Conservation (phyloP, 73 alveolate species). For the Paramecium sexaurelia region DNA sequence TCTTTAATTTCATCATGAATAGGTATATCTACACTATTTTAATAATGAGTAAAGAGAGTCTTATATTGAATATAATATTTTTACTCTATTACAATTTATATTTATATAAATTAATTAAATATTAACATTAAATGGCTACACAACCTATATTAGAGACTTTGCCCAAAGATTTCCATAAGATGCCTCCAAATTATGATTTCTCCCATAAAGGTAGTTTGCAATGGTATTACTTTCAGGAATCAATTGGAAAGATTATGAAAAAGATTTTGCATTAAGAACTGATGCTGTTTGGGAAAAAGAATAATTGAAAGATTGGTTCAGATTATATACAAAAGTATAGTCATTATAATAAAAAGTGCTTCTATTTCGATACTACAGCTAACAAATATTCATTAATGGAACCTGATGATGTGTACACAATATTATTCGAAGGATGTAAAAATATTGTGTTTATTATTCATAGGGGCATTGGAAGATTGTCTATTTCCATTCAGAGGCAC, state of each 20-base stretch:
- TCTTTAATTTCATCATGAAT: neutral
- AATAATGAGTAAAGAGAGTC: neutral
- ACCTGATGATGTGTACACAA: conserved; percentile 69
- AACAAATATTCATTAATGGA: conserved; percentile 62
- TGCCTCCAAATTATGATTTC: conserved; percentile 68
- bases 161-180: conserved; percentile 58
- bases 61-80: neutral
- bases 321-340: conserved; percentile 62
- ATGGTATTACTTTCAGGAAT: conserved; percentile 21
- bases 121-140: neutral
- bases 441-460: neutral
- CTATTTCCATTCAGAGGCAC: conserved; percentile 60
- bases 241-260: conserved; percentile 61
- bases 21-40: neutral
- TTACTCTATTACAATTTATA: neutral
- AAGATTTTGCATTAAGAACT: conserved; percentile 64
- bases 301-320: conserved; percentile 66
- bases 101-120: neutral
- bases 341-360: conserved; percentile 19
- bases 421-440: conserved; percentile 67
- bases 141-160: neutral
- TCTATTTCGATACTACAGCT: conserved; percentile 61
- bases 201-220: conserved; percentile 28
- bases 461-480: conserved; percentile 72
- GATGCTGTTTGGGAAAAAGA: conserved; percentile 72